Evolutionary conservation across 2,329 filamentous ascomycete genomes (phyloP).

Genomic region (Nannizziopsis barbatae): DNA sequence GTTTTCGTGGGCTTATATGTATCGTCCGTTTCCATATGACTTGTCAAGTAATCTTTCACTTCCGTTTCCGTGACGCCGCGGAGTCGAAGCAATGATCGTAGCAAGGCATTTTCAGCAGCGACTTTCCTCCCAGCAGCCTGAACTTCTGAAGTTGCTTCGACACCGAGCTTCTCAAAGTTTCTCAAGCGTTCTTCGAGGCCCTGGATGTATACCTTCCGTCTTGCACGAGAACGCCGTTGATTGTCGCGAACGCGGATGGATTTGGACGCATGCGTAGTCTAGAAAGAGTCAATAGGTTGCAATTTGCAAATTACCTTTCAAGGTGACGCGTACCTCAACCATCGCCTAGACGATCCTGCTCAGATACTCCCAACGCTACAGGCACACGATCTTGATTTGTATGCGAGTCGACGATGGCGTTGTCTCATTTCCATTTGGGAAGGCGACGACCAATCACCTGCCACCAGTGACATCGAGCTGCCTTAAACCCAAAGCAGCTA

Average conservation of each 20-base stretch:
- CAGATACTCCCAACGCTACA: background rate
- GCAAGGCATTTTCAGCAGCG: conserved; percentile 55
- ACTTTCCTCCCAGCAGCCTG: conserved; percentile 59
- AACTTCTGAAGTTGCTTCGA: conserved; percentile 59
- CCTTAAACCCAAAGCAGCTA: no score
- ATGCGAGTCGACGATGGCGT: background rate
- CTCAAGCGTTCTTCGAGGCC: conserved; percentile 57
- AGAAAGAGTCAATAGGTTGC: background rate
- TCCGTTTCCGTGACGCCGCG: conserved; percentile 48
- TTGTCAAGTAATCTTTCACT: conserved; percentile 33
- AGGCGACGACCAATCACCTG: no score
- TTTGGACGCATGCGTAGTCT: background rate
- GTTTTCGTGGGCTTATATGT: background rate
- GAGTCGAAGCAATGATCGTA: conserved; percentile 49
- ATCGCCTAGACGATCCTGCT: background rate
- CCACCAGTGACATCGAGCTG: no score
- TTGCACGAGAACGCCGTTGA: conserved; percentile 62
- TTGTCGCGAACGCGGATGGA: conserved; percentile 59
- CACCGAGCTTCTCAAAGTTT: conserved; percentile 52
- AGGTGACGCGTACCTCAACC: background rate
- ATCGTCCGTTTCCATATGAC: conserved; percentile 1
- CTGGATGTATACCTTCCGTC: conserved; percentile 60
- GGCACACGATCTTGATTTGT: background rate
- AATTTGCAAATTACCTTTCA: background rate
- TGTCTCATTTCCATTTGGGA: no score